phyloP scores from a whole-genome alignment of 768 basidiomycete genomes.

The Boletellus sp. region DNA sequence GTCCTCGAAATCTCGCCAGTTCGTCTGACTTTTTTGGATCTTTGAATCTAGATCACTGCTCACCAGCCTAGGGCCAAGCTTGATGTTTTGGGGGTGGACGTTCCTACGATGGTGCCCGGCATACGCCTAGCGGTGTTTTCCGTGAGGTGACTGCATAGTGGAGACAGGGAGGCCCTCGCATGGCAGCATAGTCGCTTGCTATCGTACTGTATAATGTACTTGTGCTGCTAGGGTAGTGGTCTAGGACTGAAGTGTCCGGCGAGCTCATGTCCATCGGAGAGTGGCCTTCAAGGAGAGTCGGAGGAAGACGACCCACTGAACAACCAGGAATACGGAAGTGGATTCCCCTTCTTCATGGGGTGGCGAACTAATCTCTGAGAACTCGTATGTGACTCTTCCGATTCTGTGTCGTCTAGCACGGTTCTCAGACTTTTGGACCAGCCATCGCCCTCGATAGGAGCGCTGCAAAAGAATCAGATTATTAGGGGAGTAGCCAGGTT shows the following conservation, averaged over 20 bases:
- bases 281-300: conserved; percentile 5
- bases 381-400: conserved; percentile 15
- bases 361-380: conserved; percentile 11
- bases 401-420: conserved; percentile 14
- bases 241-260: too few relatives aligned
- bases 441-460: background rate
- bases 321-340: conserved; percentile 20
- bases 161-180: too few relatives aligned
- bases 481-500: background rate
- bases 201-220: background rate
- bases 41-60: too few relatives aligned
- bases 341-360: background rate
- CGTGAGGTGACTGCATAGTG: too few relatives aligned
- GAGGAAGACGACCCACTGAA: conserved; percentile 1
- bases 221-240: background rate
- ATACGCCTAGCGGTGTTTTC: too few relatives aligned
- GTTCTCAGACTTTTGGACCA: conserved; percentile 14
- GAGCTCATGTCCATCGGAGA: background rate
- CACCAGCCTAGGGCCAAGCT: too few relatives aligned
- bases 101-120: too few relatives aligned
- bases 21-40: too few relatives aligned
- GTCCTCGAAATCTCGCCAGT: too few relatives aligned
- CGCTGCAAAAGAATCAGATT: background rate
- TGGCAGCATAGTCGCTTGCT: background rate
- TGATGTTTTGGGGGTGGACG: too few relatives aligned